These are phyloP conservation scores for Fonsecaea pugnacius DNA, from an alignment of 2,329 filamentous ascomycete genomes.

Conservation along the genomic window DNA sequence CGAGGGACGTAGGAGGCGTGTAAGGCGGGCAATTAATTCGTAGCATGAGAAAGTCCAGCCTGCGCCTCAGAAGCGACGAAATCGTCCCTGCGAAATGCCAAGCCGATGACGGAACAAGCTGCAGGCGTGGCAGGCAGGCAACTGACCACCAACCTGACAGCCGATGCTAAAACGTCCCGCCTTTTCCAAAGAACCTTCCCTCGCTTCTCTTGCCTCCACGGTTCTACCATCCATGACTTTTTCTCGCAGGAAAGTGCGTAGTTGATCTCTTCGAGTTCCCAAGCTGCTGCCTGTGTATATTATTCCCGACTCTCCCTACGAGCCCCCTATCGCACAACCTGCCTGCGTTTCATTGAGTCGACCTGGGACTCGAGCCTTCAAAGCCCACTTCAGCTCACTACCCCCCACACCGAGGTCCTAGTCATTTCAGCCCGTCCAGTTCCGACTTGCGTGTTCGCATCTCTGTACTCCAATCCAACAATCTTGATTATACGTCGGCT, in stretches of 20 bases:
- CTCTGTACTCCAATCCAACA: constrained; percentile 11
- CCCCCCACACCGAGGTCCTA: constrained; percentile 15
- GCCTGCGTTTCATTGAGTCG: neutral
- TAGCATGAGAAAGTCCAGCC: neutral
- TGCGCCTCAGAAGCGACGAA: neutral
- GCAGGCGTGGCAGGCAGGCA: neutral
- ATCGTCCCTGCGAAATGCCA: neutral
- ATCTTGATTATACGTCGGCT: constrained; percentile 13
- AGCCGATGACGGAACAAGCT: constrained; percentile 15
- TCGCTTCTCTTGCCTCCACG: neutral
- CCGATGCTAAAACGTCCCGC: constrained; percentile 11
- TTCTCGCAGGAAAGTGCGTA: neutral
- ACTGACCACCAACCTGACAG: neutral
- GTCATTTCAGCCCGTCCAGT: constrained; percentile 21
- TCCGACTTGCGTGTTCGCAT: constrained; percentile 18
- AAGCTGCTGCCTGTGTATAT: constrained; percentile 20
- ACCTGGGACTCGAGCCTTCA: neutral
- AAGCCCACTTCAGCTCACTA: neutral
- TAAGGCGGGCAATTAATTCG: neutral
- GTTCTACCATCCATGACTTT: neutral
- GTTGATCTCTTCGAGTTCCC: neutral
- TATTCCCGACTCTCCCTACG: constrained; percentile 6
- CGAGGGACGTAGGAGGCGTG: neutral
- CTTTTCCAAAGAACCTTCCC: constrained; percentile 13
- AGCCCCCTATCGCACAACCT: neutral